Percentiles rank a stretch among this genome's conserved stretches.
phyloP scores from a whole-genome alignment of 805 yeast genomes.

The Blastobotrys attinorum region DNA sequence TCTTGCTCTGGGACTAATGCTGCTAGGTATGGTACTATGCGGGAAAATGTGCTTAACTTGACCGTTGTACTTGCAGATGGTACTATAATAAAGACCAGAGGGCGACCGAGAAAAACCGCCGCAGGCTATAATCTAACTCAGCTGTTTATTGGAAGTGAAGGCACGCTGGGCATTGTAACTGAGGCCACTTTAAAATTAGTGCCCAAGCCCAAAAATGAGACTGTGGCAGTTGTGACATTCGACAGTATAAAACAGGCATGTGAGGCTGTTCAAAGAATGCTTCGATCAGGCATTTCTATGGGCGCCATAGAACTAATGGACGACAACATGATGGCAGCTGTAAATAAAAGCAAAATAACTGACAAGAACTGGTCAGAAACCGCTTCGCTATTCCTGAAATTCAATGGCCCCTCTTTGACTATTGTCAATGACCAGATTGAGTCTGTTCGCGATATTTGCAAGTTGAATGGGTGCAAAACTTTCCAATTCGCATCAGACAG shows the following conservation, averaged over 20 bases:
- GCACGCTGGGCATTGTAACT: conserved; percentile 53
- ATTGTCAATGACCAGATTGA: conserved; percentile 46
- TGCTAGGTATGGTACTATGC: conserved; percentile 79
- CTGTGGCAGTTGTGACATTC: conserved; percentile 67
- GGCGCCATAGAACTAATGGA: conserved; percentile 78
- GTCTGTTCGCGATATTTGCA: conserved; percentile 39
- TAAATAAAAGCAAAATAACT: conserved; percentile 54
- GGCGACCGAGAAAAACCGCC: conserved; percentile 69
- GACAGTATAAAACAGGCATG: conserved; percentile 59
- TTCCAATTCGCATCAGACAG: conserved; percentile 58
- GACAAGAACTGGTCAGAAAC: conserved; percentile 51
- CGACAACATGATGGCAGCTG: conserved; percentile 62
- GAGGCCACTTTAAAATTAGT: conserved; percentile 42
- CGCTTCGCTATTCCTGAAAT: conserved; percentile 72
- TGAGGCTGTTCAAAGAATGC: conserved; percentile 54
- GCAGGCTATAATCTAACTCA: conserved; percentile 81
- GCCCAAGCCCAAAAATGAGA: conserved; percentile 35
- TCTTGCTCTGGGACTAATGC: conserved; percentile 83
- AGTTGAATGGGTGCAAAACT: conserved; percentile 38
- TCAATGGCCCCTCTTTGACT: conserved; percentile 40
- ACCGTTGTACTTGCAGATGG: conserved; percentile 85
- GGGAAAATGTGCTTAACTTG: conserved; percentile 64
- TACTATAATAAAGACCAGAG: conserved; percentile 64
- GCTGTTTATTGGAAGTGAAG: conserved; percentile 75
- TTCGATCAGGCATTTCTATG: conserved; percentile 59